Percentiles rank a stretch among this genome's conserved stretches.
phyloP scores from a whole-genome alignment of 129 eudicot genomes.

The Flaveria robusta region DNA sequence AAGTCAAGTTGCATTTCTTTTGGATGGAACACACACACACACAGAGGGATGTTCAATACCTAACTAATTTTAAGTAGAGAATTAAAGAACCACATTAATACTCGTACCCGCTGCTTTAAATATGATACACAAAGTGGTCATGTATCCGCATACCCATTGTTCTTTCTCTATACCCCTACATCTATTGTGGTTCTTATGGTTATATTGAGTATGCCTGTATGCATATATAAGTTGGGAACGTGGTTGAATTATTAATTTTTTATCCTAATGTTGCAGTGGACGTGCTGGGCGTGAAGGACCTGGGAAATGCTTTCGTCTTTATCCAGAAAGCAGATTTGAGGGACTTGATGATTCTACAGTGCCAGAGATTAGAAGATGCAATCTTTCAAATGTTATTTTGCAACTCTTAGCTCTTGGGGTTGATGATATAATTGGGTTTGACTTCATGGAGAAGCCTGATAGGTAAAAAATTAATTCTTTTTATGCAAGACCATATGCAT shows the following conservation, averaged over 20 bases:
- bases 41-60: neutral
- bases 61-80: neutral
- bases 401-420: constrained; percentile 93
- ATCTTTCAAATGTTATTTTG: constrained; percentile 84
- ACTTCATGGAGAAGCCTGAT: constrained; percentile 95
- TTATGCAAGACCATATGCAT: neutral
- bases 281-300: constrained; percentile 99
- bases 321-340: constrained; percentile 80
- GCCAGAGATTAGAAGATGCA: constrained; percentile 89
- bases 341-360: constrained; percentile 75
- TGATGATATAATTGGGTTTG: constrained; percentile 80
- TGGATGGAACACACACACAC: neutral
- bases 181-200: no score
- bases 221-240: neutral
- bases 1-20: neutral
- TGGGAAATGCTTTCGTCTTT: constrained; percentile 92
- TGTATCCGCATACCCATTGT: neutral
- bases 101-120: neutral
- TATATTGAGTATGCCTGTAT: no score
- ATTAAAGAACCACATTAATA: neutral
- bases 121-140: neutral
- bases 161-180: no score
- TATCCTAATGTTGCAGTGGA: constrained; percentile 54
- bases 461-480: constrained; percentile 39
- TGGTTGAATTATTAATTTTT: neutral